phyloP scores from a whole-genome alignment of 2,329 filamentous ascomycete species.

The Fusarium begoniae region DNA sequence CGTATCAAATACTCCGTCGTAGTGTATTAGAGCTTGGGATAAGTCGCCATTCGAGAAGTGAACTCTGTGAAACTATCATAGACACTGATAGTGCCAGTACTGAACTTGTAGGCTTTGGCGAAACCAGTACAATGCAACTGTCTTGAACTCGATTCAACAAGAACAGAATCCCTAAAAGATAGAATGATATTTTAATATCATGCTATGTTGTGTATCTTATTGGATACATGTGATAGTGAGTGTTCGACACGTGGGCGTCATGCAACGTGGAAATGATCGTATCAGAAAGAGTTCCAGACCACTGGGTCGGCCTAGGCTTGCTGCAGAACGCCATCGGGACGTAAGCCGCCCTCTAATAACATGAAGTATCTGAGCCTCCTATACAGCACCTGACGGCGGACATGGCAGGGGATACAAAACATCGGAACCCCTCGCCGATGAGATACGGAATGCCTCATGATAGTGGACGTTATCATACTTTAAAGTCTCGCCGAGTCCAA shows the following conservation, averaged over 20 bases:
- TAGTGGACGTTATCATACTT: not conserved
- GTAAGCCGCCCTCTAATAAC: not conserved
- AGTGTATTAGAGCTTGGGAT: not conserved
- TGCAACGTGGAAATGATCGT: not conserved
- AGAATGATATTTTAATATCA: too few relatives aligned
- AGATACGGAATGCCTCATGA: not conserved
- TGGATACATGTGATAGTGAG: rapidly evolving
- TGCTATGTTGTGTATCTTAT: too few relatives aligned
- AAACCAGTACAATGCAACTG: not conserved
- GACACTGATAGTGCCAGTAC: too few relatives aligned
- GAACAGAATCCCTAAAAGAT: not conserved
- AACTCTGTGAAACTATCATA: not conserved
- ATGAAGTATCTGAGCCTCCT: not conserved
- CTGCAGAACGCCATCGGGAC: not conserved
- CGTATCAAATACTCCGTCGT: too few relatives aligned
- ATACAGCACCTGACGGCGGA: too few relatives aligned
- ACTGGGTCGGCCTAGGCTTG: not conserved
- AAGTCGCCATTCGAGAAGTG: not conserved
- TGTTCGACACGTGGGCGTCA: not conserved
- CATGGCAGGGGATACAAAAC: not conserved
- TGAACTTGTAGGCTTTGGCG: not conserved
- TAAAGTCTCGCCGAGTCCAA: not conserved
- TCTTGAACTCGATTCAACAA: not conserved
- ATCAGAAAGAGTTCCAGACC: not conserved
- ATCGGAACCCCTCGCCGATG: not conserved